These are phyloP conservation scores for Rhazya stricta DNA, from an alignment of 257 asterid species.

Conservation along the genomic window DNA sequence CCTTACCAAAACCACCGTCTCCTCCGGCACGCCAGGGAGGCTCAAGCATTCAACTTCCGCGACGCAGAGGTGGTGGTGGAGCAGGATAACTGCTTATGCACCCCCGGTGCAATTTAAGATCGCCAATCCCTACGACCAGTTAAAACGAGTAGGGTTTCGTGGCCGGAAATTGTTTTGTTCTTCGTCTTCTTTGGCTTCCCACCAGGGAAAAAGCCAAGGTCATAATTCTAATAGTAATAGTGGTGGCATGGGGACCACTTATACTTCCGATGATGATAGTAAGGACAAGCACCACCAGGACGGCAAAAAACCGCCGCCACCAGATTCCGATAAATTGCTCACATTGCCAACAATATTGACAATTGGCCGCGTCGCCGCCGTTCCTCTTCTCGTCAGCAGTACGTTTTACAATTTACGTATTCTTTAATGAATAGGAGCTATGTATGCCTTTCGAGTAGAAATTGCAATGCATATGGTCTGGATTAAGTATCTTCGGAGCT, in stretches of 20 bases:
- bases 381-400: conserved; percentile 79
- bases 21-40: conserved; percentile 17
- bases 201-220: background rate
- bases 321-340: conserved; percentile 54
- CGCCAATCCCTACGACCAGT: conserved; percentile 9
- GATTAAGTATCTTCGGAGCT: background rate
- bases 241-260: conserved; percentile 28
- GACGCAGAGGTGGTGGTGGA: conserved; percentile 36
- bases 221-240: background rate
- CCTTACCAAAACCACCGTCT: conserved; percentile 28
- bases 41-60: conserved; percentile 16
- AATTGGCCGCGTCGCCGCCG: conserved; percentile 84
- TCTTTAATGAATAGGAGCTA: background rate
- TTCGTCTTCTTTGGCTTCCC: conserved; percentile 18
- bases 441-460: background rate
- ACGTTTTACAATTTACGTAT: conserved; percentile 19
- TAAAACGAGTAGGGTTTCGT: conserved; percentile 12
- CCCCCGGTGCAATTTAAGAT: conserved; percentile 29
- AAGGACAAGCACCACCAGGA: conserved; percentile 23
- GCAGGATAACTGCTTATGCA: conserved; percentile 34
- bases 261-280: conserved; percentile 35
- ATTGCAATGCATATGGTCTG: background rate
- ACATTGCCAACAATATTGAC: conserved; percentile 94
- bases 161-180: conserved; percentile 23
- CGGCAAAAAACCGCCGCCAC: conserved; percentile 25